Evolutionary conservation across 768 basidiomycete species (phyloP), one percentile per base, ranked within the genome.

Genomic region (Auriscalpium microsporum): DNA sequence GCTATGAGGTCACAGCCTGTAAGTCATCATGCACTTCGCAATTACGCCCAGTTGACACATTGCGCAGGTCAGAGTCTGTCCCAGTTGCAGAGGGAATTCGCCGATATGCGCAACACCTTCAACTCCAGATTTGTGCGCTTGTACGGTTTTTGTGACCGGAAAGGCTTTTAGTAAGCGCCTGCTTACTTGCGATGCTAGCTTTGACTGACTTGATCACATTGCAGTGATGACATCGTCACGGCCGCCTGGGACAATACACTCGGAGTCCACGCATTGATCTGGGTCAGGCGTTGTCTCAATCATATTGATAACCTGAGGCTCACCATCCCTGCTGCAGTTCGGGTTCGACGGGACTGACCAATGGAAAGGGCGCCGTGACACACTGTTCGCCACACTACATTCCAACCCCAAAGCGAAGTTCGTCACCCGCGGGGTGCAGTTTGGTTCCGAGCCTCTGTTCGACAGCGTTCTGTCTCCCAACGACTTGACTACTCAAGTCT

Each of bases 181-280:
- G 56, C 28, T 49, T 10, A 13, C 19, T 0, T 10, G 33, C 38
- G 17, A 9, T 45, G 35, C 7, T 17, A 33, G 53, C 14, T 19
- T 13, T 19, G 2, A 17, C 5, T 11, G 14, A 37, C 14, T 35
- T 11, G 21, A 55, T 44, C 3, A 13, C 21, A 23, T 21, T 76
- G 10, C 52, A 77, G 77, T 56, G 76, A 87, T 62, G 75, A 86
- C 57, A 66, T 87, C 44, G 73, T 87, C 19, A 75, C 82, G 42
- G 86, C 86, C 21, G 86, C 86, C 8, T 87, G 84, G 84, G 67
- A 71, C 23, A 80, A 79, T 36, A 73, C 78, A n/a, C 67, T 88
- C 28, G 86, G 87, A 46, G 82, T 89, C 6, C 86, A 88, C 58
- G 83, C 84, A 14, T 69, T 87, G 17, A 80, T 89, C 57, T 88